Evolutionary conservation across 345 rosid species (phyloP), one percentile per base, ranked within the genome.

Genomic region (Acer campestre): DNA sequence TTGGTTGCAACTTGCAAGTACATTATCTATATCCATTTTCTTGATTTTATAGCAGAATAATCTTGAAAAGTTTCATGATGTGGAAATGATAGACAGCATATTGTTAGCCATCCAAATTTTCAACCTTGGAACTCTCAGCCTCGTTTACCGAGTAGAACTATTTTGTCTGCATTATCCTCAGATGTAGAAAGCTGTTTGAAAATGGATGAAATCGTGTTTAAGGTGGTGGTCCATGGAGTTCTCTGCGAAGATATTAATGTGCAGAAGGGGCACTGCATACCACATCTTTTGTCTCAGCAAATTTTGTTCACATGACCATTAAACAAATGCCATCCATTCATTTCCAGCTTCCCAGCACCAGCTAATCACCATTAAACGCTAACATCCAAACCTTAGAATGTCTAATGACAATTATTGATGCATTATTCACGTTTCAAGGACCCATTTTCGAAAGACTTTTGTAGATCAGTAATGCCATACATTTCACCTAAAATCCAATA

Each of bases 291-390:
- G 44, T 71, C 53, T 11, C 0, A 10, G 44, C 25, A 12, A 13
- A 64, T 20, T 14, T 7, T 12, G n/a, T 16, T 38, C 68, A 35
- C 22, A 11, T 12, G 27, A 27, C 61, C 3, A 1, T 18, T 4
- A 46, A 56, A 29, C 48, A 61, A 62, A 40, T 23, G 11, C 61
- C 59, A 67, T 42, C 78, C 84, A 70, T 58, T 68, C 40, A 67
- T 78, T 81, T 68, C 2, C 68, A 10, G 31, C 20, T 78, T n/a
- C 56, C 2, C 68, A 10, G 35, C n/a, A 17, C 70, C 17, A 38
- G 70, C 58, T 17, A 18, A 53, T 48, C 73, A 18, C 27, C 66
- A 69, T 53, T 62, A 3, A 53, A 68, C 29, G 2, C 65, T 9
- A 49, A 49, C 11, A 29, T 23, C 46, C 56, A 17, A 17, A 11